Base-by-base conservation (phyloP, 2,329 filamentous ascomycete species). In the Lachnellula arida region DNA sequence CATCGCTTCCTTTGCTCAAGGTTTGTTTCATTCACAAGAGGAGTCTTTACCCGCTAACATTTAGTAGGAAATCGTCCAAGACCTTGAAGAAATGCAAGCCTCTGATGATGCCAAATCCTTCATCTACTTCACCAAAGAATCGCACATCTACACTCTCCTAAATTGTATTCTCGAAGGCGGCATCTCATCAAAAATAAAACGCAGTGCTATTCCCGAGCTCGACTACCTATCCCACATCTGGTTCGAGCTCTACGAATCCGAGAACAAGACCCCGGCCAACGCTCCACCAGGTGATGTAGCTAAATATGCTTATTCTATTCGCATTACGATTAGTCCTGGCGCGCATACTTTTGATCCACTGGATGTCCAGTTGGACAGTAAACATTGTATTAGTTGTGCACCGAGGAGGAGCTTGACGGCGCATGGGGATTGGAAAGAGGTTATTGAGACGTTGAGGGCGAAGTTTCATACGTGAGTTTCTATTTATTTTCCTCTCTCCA, bases 51-150 rank as follows among this genome's bases (percentile, higher is more conserved):
- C 9, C 49, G 43, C 64, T 64, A 53, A 66, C 49, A 22, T 5
- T 14, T 8, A n/a, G 5, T 40, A 95, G 71, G 94, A 99, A 74
- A 97, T 99, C 65, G 94, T 99, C 6, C 88, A 92, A 68, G 93
- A 99, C 67, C 80, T 99, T 2, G 95, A 99, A 75, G 92, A 97
- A 73, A 91, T 97, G 73, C 94, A 99, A 73, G 93, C 94, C 3
- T 95, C 90, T 0, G 87, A 93, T 52, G 89, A 95, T 63, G 91
- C 92, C 46, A 97, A 97, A 70, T 93, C 88, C 1, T 97, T 97
- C 77, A 90, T 97, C 74, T 99, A 99, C 76, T 99, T 99, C 73
- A 99, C 94, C 61, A 99, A 99, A 73, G 94, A 99, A 74, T 96
- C 91, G 0, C 94, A 99, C 71, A 97, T 99, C 61, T 99, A 99